Conservation (phyloP, 495 filamentous ascomycete genomes). For the Gamarada debralockiae region DNA sequence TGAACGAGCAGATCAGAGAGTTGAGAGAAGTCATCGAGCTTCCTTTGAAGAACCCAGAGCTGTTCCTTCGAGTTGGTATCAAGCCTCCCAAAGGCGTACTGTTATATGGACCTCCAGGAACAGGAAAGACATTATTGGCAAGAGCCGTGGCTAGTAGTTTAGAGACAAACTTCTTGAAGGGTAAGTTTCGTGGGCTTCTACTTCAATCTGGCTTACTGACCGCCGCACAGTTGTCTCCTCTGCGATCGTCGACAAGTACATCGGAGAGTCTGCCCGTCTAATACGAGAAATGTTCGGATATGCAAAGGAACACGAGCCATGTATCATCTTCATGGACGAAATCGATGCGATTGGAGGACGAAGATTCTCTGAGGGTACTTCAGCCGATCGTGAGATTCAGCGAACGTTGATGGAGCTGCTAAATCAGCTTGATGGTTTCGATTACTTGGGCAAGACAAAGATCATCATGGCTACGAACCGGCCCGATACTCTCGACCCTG, state of each 20-base stretch:
- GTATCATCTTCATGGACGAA: conserved; percentile 99
- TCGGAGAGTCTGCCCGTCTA: conserved; percentile 94
- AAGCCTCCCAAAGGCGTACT: conserved; percentile 98
- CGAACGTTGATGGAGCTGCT: conserved; percentile 98
- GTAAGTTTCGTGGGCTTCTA: conserved; percentile 38
- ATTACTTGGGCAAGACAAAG: conserved; percentile 98
- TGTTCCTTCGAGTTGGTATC: conserved; percentile 96
- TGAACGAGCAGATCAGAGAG: conserved; percentile 99
- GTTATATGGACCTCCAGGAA: conserved; percentile 96
- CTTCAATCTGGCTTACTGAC: conserved; percentile 4
- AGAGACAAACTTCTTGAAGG: conserved; percentile 98
- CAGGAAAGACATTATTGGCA: conserved; percentile 93
- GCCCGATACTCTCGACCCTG: conserved; percentile 96
- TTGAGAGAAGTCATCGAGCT: conserved; percentile 97
- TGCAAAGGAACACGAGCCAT: conserved; percentile 98
- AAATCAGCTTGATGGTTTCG: conserved; percentile 98
- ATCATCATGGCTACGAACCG: conserved; percentile 99
- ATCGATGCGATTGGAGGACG: conserved; percentile 98
- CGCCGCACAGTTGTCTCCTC: conserved; percentile 91
- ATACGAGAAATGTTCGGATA: conserved; percentile 99
- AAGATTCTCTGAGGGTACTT: conserved; percentile 97
- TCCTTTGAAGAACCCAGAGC: conserved; percentile 96
- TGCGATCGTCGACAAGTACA: conserved; percentile 99
- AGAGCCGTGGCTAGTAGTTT: conserved; percentile 94
- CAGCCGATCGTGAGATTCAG: conserved; percentile 97